A percentile compares a stretch with the other conserved stretches of the same genome.
Evolutionary conservation across 805 yeast genomes (phyloP).

Genomic region (Saccharomycopsis babjevae): DNA sequence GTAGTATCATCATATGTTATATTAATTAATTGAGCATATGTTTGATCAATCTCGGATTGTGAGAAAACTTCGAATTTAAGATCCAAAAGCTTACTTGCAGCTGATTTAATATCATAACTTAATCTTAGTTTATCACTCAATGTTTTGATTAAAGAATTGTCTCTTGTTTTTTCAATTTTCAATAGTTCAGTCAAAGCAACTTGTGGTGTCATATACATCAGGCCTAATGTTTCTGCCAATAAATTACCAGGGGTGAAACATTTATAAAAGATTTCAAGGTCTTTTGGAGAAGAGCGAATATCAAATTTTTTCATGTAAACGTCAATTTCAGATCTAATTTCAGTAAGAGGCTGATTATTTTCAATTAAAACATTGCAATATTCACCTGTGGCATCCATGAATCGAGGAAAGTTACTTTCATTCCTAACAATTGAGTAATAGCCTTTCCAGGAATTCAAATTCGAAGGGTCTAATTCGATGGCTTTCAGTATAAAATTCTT

Average conservation of each 20-base stretch:
- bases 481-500: constrained; percentile 38
- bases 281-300: constrained; percentile 21
- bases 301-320: constrained; percentile 32
- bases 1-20: constrained; percentile 48
- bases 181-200: constrained; percentile 37
- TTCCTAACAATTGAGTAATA: constrained; percentile 37
- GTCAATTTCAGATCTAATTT: constrained; percentile 37
- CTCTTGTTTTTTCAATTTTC: constrained; percentile 30
- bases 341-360: constrained; percentile 29
- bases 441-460: constrained; percentile 76
- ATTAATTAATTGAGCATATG: constrained; percentile 50
- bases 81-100: constrained; percentile 30
- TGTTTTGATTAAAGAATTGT: constrained; percentile 32
- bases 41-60: constrained; percentile 39
- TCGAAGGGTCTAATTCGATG: constrained; percentile 37
- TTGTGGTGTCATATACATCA: constrained; percentile 36
- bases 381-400: constrained; percentile 38
- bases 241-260: constrained; percentile 46
- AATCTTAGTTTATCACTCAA: constrained; percentile 38
- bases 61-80: constrained; percentile 35
- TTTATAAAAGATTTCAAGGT: constrained; percentile 39
- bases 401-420: constrained; percentile 30
- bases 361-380: constrained; percentile 35
- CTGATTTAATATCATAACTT: constrained; percentile 35
- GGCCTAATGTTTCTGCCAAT: constrained; percentile 43